Evolutionary conservation across 345 rosid species (phyloP).

Genomic region (Microthlaspi erraticum): DNA sequence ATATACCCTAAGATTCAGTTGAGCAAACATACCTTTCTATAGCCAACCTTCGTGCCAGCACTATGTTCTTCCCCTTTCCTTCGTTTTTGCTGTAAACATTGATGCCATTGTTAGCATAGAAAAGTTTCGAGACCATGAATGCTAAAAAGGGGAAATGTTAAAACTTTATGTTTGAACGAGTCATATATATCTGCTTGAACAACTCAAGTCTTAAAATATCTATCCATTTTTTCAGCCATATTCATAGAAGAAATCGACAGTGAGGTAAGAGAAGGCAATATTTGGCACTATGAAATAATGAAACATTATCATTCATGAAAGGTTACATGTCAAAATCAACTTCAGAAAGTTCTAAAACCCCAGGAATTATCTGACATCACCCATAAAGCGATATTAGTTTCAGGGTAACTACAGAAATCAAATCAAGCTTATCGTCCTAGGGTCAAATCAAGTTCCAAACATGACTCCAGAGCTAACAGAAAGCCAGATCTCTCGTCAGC

Average conservation of each 20-base stretch:
- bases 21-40: constrained; percentile 65
- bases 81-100: constrained; percentile 73
- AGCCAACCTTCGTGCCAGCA: constrained; percentile 57
- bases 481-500: constrained; percentile 25
- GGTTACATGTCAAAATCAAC: constrained; percentile 27
- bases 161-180: constrained; percentile 6
- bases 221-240: constrained; percentile 10
- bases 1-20: constrained; percentile 8
- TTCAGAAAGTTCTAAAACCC: constrained; percentile 8
- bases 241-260: constrained; percentile 19
- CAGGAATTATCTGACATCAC: constrained; percentile 21
- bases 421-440: constrained; percentile 32
- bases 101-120: constrained; percentile 29
- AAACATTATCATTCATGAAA: constrained; percentile 12
- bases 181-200: constrained; percentile 15
- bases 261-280: constrained; percentile 6
- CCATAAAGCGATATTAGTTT: constrained; percentile 8
- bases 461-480: constrained; percentile 31
- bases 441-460: constrained; percentile 40
- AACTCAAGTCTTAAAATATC: background rate
- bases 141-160: background rate
- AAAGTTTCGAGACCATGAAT: background rate
- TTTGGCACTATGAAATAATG: constrained; percentile 10
- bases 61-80: constrained; percentile 79
- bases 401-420: constrained; percentile 35